These are phyloP conservation scores for Trichoderma asperellum DNA, from an alignment of 2,329 filamentous ascomycete genomes.

Conservation along the genomic window DNA sequence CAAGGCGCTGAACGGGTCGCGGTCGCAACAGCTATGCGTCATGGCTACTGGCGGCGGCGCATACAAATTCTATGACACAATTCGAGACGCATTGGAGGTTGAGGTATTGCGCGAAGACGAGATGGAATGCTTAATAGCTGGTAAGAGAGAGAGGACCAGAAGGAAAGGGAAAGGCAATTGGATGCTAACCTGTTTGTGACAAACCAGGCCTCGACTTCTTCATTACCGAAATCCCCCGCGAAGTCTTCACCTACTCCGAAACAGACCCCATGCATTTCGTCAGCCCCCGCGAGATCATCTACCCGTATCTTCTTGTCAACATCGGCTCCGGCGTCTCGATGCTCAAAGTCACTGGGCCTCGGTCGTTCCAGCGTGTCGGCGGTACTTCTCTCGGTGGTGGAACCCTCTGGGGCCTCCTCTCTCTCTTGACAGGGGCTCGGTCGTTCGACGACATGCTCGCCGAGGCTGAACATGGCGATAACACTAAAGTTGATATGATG, in stretches of 20 bases:
- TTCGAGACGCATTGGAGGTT: constrained; percentile 80
- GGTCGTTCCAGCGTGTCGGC: constrained; percentile 85
- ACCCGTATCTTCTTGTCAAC: constrained; percentile 96
- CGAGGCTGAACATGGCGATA: constrained; percentile 89
- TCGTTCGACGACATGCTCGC: constrained; percentile 98
- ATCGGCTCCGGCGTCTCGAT: constrained; percentile 97
- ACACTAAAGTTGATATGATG: constrained; percentile 90
- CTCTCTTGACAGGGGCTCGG: constrained; percentile 86
- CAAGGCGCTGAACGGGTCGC: constrained; percentile 72
- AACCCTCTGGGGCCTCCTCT: constrained; percentile 95
- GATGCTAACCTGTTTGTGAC: background rate
- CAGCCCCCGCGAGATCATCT: constrained; percentile 76
- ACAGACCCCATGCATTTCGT: constrained; percentile 88
- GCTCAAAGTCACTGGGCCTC: constrained; percentile 91
- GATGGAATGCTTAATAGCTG: constrained; percentile 97
- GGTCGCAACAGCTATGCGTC: constrained; percentile 75
- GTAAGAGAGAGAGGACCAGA: constrained; percentile 48
- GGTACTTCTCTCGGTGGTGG: constrained; percentile 94
- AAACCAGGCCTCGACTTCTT: constrained; percentile 88
- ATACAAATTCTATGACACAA: constrained; percentile 94
- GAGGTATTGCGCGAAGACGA: constrained; percentile 93
- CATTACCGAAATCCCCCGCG: constrained; percentile 94
- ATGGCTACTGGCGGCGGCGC: constrained; percentile 96
- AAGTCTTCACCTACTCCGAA: constrained; percentile 97
- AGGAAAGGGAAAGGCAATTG: background rate